phyloP scores from a whole-genome alignment of 768 basidiomycete genomes.

The Lactifluus rugatus region DNA sequence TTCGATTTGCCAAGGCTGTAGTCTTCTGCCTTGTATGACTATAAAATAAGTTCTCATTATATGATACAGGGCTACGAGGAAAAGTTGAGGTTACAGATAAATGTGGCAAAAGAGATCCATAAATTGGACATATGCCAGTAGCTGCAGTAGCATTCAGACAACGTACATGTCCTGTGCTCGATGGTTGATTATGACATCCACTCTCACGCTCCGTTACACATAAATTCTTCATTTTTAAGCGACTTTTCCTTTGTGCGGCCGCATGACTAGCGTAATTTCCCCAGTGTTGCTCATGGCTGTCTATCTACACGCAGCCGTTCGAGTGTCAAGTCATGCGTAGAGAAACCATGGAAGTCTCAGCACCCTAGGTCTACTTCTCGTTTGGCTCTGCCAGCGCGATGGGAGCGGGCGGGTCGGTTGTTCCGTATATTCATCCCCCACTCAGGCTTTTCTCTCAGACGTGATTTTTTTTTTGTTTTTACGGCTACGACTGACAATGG shows the following conservation, averaged over 20 bases:
- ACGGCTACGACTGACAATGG: neutral
- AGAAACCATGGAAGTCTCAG: slow-evolving; percentile 66
- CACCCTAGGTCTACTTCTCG: slow-evolving; percentile 50
- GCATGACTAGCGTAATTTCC: slow-evolving; percentile 61
- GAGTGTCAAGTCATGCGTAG: slow-evolving; percentile 86
- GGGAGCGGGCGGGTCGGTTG: slow-evolving; percentile 74
- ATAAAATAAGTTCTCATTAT: too few species aligned
- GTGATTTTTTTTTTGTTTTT: neutral
- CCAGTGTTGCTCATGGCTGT: slow-evolving; percentile 87
- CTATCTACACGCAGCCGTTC: slow-evolving; percentile 54
- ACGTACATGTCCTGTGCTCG: too few species aligned
- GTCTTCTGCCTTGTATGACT: too few species aligned
- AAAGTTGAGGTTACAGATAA: too few species aligned
- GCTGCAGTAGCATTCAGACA: too few species aligned
- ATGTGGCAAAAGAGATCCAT: too few species aligned
- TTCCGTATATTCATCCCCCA: slow-evolving; percentile 30
- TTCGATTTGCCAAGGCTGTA: too few species aligned
- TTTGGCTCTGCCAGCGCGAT: slow-evolving; percentile 13
- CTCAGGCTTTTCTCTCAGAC: neutral
- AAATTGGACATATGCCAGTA: too few species aligned
- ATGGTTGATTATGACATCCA: neutral
- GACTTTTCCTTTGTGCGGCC: slow-evolving; percentile 58
- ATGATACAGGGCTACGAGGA: too few species aligned
- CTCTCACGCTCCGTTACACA: neutral
- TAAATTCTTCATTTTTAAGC: neutral